Base-by-base conservation (phyloP, 345 rosid genomes). In the Populus davidiana region DNA sequence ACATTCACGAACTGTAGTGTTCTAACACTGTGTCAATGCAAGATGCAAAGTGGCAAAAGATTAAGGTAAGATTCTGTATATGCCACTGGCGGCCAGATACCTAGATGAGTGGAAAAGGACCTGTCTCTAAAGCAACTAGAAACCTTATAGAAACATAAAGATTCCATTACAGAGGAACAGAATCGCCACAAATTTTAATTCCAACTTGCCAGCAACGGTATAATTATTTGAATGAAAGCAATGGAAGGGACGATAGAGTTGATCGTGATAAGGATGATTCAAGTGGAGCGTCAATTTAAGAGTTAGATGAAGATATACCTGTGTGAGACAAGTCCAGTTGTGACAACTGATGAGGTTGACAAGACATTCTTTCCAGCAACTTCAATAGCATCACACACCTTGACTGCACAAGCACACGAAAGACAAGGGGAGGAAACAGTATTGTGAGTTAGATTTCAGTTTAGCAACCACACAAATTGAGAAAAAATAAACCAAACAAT, bases 311-410 rank as follows among this genome's bases (percentile, higher is more conserved):
- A 63, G 71, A 66, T 25, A 70, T 85, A 93, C 99, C 87, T 91
- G 68, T 93, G 87, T 10, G 93, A 84, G 36, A 96, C 96, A 35
- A 96, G 96, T 61, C 83, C 93, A 0, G 98, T 93, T 70, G 99
- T 95, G 76, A 91, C 98, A 59, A 85, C 83, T 35, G 98, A 90
- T 47, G 97, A 84, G 21, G 98, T 95, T 39, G 93, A 92, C 98
- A 95, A 87, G 59, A 93, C 94, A 81, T 90, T 93, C 88, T 81
- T 93, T 73, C 98, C 99, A 44, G 98, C 89, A 75, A 93, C 94
- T 86, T 95, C 97, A 82, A 89, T 89, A 38, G 99, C 99, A 83
- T 95, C 98, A 33, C 89, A 93, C 31, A 92, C 88, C 86, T 91
- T 95, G 83, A 67, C 85, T 82, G 74, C 77, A 44, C 74, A 71